phyloP scores from a whole-genome alignment of 2,329 filamentous ascomycete species.

The Falciphora oryzae region DNA sequence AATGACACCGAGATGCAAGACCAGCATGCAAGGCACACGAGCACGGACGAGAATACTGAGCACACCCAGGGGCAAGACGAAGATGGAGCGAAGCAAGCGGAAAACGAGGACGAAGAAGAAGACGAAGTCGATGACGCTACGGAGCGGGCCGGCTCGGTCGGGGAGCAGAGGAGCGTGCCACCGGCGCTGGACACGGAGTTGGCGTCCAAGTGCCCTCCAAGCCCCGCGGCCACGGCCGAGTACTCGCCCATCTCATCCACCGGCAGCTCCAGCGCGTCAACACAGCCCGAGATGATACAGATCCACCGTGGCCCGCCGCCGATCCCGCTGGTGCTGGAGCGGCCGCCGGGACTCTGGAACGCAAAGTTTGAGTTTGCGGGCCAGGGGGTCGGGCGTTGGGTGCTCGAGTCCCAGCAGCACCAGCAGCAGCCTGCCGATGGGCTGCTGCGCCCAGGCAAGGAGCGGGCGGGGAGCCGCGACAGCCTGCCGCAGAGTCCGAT shows the following conservation, averaged over 20 bases:
- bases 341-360: conserved; percentile 25
- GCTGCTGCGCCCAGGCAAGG: not conserved
- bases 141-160: too few species aligned
- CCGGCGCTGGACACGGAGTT: conserved; percentile 6
- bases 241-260: not conserved
- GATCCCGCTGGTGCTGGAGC: conserved; percentile 31
- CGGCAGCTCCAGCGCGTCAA: not conserved
- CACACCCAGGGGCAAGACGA: too few species aligned
- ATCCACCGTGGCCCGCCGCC: conserved; percentile 28
- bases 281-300: conserved; percentile 19
- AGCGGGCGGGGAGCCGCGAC: conserved; percentile 31
- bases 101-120: not conserved
- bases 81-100: not conserved
- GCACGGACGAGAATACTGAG: too few species aligned
- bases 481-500: conserved; percentile 48
- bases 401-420: conserved; percentile 21
- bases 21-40: too few species aligned
- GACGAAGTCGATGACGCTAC: not conserved
- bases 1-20: not conserved
- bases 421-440: not conserved
- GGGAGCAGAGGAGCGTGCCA: conserved; percentile 1
- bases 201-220: conserved; percentile 7
- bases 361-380: conserved; percentile 16
- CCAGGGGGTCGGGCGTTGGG: conserved; percentile 29
- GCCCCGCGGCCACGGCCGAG: conserved; percentile 8